phyloP scores from a whole-genome alignment of 805 yeast genomes.

The Candida fluviatilis region DNA sequence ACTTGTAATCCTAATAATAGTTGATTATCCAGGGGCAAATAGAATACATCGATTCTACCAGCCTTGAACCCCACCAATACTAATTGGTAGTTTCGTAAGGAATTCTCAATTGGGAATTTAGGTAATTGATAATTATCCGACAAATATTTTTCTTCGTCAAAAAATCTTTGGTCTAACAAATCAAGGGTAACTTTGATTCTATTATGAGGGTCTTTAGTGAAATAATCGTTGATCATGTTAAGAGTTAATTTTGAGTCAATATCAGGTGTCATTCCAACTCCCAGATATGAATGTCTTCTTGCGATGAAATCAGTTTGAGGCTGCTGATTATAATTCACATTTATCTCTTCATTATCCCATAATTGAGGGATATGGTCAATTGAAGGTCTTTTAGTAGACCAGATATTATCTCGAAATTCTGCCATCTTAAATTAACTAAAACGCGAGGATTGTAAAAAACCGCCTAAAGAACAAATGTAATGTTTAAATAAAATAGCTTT shows the following conservation, averaged over 20 bases:
- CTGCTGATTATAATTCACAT: not conserved
- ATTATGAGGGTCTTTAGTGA: slow-evolving; percentile 34
- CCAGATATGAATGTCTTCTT: slow-evolving; percentile 13
- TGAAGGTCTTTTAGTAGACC: slow-evolving; percentile 4
- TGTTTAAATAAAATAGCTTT: too few relatives aligned
- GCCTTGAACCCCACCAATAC: slow-evolving; percentile 73
- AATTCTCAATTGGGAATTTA: slow-evolving; percentile 32
- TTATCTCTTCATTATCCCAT: slow-evolving; percentile 2
- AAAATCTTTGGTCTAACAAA: slow-evolving; percentile 24
- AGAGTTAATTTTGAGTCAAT: slow-evolving; percentile 9
- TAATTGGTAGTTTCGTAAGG: slow-evolving; percentile 36
- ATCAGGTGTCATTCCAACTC: slow-evolving; percentile 3
- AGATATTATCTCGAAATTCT: slow-evolving; percentile 3
- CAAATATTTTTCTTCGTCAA: slow-evolving; percentile 26
- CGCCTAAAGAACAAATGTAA: too few relatives aligned
- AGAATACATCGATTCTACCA: slow-evolving; percentile 75
- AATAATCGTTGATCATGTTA: slow-evolving; percentile 28
- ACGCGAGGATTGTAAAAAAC: too few relatives aligned
- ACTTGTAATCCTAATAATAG: slow-evolving; percentile 28
- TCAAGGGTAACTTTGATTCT: slow-evolving; percentile 33
- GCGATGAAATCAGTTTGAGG: not conserved
- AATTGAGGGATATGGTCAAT: slow-evolving; percentile 4
- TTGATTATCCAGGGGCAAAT: slow-evolving; percentile 37
- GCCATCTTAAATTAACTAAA: too few relatives aligned
- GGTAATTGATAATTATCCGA: slow-evolving; percentile 32